Base-by-base conservation (phyloP, 176 grass and related monocot species). In the Dendrocalamus sinicus region DNA sequence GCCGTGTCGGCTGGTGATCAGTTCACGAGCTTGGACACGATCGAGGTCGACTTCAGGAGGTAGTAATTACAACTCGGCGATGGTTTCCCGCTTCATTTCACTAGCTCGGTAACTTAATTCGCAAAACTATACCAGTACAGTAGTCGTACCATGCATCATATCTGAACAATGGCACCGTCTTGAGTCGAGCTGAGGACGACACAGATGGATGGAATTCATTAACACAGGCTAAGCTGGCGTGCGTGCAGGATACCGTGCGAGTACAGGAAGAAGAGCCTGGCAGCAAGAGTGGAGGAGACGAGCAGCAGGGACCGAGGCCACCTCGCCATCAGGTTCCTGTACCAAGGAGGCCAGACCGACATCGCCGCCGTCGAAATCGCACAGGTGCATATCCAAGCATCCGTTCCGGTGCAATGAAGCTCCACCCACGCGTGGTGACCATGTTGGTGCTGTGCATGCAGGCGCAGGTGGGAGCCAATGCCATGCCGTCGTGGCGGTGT, bases 281-380 rank as follows among this genome's bases (percentile, higher is more conserved):
- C 90, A 0, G 85, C 91, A 7, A 88, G 47, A 61, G 85, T 92
- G 16, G 90, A 92, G 16, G 86, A 91, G 46, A 71, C 58, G 35
- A 91, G 89, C 85, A 84, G 83, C 70, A 50, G n/a, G 19, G 41
- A 39, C n/a, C 46, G 72, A 9, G 61, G 26, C 12, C 45, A 12
- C 19, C 81, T 92, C 70, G 81, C 76, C 22, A 13, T 97, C 66
- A 81, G 81, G 15, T 90, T 97, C 84, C 85, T 94, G 12, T 89
- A 88, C 84, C 94, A 89, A 73, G 94, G 90, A 14, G 92, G 94
- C 2, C 88, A 90, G 79, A 97, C 94, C 10, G 90, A 92, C 78
- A 87, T 97, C 54, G 84, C 76, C 22, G 90, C 90, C 55, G 92
- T 97, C 5, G 92, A 97, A 39, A 26, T 94, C 10, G 84, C 87